A percentile compares a stretch with the other conserved stretches of the same genome.
These are phyloP conservation scores for Pyrenula massariospora DNA, from an alignment of 495 filamentous ascomycete species.

Conservation along the genomic window DNA sequence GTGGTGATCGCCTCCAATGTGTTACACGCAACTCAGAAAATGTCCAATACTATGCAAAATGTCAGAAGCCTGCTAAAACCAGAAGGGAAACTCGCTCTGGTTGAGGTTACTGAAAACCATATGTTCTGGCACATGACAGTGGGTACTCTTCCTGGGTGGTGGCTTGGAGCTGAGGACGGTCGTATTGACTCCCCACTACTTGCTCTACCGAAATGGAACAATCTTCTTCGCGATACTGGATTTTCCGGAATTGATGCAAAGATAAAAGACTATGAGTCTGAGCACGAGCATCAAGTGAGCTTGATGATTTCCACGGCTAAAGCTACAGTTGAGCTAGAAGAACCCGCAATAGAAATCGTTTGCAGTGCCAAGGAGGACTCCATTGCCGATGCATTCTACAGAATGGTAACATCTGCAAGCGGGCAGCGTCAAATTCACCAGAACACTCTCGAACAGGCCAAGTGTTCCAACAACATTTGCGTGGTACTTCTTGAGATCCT, in stretches of 20 bases:
- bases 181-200: slow-evolving; percentile 5
- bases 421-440: slow-evolving; percentile 3
- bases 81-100: slow-evolving; percentile 10
- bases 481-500: background rate
- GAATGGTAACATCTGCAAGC: background rate
- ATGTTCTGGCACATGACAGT: slow-evolving; percentile 4
- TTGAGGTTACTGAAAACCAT: slow-evolving; percentile 6
- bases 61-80: slow-evolving; percentile 5
- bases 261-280: slow-evolving; percentile 5
- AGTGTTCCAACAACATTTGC: background rate
- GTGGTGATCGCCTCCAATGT: slow-evolving; percentile 39
- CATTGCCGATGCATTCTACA: background rate
- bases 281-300: background rate
- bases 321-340: background rate
- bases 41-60: slow-evolving; percentile 21
- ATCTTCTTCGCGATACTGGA: slow-evolving; percentile 3
- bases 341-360: background rate
- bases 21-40: slow-evolving; percentile 34
- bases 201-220: slow-evolving; percentile 8
- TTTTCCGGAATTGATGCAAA: slow-evolving; percentile 30
- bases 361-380: background rate
- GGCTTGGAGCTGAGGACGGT: slow-evolving; percentile 6
- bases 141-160: slow-evolving; percentile 14
- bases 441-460: background rate
- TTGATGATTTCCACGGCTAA: background rate